These are phyloP conservation scores for Colletotrichum incanum DNA, from an alignment of 2,329 filamentous ascomycete species.

Conservation along the genomic window DNA sequence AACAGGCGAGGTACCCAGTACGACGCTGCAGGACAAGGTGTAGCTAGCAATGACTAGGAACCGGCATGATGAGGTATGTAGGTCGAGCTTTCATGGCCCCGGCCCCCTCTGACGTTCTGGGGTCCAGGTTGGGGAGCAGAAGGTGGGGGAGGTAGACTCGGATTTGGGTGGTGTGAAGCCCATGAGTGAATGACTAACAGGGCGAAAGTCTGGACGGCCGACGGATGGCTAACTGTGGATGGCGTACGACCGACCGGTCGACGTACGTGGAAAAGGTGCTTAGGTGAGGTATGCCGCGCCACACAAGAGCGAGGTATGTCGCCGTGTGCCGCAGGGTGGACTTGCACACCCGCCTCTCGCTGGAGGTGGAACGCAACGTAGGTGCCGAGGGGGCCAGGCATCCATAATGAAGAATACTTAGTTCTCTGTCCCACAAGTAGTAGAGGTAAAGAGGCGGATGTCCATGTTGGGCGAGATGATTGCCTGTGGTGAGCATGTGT, in stretches of 20 bases:
- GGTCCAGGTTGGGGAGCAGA: constrained; percentile 26
- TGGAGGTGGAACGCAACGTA: constrained; percentile 16
- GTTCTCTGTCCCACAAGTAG: background rate
- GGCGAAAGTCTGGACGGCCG: constrained; percentile 25
- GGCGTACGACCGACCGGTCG: background rate
- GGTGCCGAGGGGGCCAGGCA: constrained; percentile 4
- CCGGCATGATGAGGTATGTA: constrained; percentile 14
- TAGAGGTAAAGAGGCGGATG: background rate
- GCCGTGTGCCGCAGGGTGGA: constrained; percentile 27
- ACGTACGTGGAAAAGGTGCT: constrained; percentile 17
- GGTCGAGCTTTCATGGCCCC: constrained; percentile 32
- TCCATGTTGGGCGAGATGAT: background rate
- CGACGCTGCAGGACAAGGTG: background rate
- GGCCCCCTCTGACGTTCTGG: constrained; percentile 35
- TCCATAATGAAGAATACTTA: background rate
- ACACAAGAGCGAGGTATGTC: constrained; percentile 29
- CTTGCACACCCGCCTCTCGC: constrained; percentile 36
- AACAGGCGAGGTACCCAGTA: constrained; percentile 13
- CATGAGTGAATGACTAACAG: constrained; percentile 32
- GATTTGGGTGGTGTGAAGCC: constrained; percentile 9
- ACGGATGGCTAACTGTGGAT: constrained; percentile 5
- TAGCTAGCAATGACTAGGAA: constrained; percentile 20
- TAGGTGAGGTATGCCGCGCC: constrained; percentile 38
- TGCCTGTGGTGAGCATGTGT: background rate
- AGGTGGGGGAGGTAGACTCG: constrained; percentile 7